Evolutionary conservation across 257 asterid genomes (phyloP), one percentile per base, ranked within the genome.

Genomic region (Mitragyna speciosa): DNA sequence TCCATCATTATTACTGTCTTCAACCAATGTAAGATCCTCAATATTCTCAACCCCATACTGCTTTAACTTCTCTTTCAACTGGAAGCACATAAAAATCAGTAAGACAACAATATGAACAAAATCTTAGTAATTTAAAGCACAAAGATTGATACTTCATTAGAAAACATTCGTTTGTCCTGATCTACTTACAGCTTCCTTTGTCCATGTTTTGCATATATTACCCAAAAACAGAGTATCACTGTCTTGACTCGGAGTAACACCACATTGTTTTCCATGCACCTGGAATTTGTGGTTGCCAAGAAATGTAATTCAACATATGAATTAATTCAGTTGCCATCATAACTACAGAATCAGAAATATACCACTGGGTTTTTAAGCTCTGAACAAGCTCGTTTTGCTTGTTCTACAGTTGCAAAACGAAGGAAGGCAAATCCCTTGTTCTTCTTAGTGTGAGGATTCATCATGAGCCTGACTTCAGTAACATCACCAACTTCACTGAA

Each of bases 211-310:
- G 97, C 95, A 91, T 86, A 94, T 86, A 88, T 96, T 96, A 73
- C 99, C 99, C 85, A 96, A 84, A 84, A 96, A 96, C 47, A 96
- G 89, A 73, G 99, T 95, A 83, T 95, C 99, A 84, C 96, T 95
- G 88, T 95, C 99, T 80, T 95, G 98, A 86, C 99, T 94, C 54
- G 99, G 98, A 70, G 94, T 88, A 81, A 94, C 95, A 85, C 99
- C 99, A 82, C 99, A 96, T 82, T 92, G 94, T 90, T 92, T 96
- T 76, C 99, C 99, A 89, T 93, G 87, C 82, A 96, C 96, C 99
- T 96, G 93, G 88, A 90, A 87, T 81, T 79, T 67, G 70, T 83
- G 88, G 82, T 45, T 71, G 90, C 89, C 90, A 91, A 80, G 78
- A 80, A 82, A 78, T 76, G 77, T 78, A 39, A 81, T 84, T 82